phyloP scores from a whole-genome alignment of 148 eudicot species.

The Bassia scoparia region DNA sequence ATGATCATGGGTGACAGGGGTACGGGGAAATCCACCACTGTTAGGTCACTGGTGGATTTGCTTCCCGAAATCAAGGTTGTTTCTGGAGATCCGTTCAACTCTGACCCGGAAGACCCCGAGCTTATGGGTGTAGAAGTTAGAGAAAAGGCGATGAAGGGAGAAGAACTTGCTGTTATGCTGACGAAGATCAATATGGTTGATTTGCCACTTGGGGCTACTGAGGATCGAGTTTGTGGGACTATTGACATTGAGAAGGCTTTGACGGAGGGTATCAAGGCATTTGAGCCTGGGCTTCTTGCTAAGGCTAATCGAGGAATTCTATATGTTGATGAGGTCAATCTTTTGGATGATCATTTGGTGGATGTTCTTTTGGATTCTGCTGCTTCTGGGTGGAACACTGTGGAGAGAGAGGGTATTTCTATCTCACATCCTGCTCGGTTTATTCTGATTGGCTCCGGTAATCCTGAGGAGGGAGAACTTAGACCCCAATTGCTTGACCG shows the following conservation, averaged over 20 bases:
- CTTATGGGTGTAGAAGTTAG: constrained; percentile 82
- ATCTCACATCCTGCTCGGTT: constrained; percentile 94
- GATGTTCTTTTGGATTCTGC: constrained; percentile 95
- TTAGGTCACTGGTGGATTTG: constrained; percentile 79
- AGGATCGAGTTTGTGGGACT: constrained; percentile 95
- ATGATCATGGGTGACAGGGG: constrained; percentile 99
- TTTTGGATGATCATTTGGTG: constrained; percentile 82
- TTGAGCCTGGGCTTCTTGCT: constrained; percentile 96
- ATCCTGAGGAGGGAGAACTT: constrained; percentile 91
- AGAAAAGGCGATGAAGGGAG: constrained; percentile 65
- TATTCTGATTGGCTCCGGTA: constrained; percentile 81
- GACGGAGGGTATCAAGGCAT: constrained; percentile 90
- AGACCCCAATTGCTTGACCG: constrained; percentile 88
- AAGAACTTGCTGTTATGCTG: constrained; percentile 43
- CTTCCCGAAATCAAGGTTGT: constrained; percentile 89
- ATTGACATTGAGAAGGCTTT: constrained; percentile 95
- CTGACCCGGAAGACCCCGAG: constrained; percentile 95
- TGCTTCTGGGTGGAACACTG: constrained; percentile 96
- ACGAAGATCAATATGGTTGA: constrained; percentile 98
- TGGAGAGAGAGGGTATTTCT: constrained; percentile 91
- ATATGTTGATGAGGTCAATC: constrained; percentile 89
- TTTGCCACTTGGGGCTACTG: constrained; percentile 89
- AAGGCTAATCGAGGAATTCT: constrained; percentile 90
- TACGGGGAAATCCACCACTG: constrained; percentile 90
- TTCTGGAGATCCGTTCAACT: constrained; percentile 81